These are phyloP conservation scores for Suaeda aralocaspica DNA, from an alignment of 148 eudicot species.

Conservation along the genomic window DNA sequence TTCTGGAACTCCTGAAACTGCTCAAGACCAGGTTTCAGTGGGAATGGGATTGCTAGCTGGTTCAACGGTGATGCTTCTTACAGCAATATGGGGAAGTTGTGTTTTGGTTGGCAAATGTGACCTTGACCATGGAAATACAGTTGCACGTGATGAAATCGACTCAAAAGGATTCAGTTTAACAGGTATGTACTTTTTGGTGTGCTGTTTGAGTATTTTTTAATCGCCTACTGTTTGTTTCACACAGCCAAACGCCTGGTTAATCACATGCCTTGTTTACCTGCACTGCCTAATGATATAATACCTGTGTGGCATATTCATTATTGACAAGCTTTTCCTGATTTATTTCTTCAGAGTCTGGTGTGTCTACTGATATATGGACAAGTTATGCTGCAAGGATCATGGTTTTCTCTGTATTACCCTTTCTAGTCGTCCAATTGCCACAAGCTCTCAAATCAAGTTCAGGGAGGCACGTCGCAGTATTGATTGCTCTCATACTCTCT, in stretches of 20 bases:
- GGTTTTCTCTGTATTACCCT: constrained; percentile 69
- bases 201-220: not conserved
- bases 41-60: constrained; percentile 98
- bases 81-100: constrained; percentile 86
- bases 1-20: constrained; percentile 64
- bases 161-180: constrained; percentile 57
- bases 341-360: constrained; percentile 60
- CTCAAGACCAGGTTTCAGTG: constrained; percentile 88
- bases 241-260: not conserved
- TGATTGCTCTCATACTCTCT: constrained; percentile 54
- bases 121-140: constrained; percentile 39
- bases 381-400: constrained; percentile 81
- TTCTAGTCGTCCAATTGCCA: constrained; percentile 70
- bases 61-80: constrained; percentile 90
- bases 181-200: constrained; percentile 30
- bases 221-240: not conserved
- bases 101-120: constrained; percentile 84
- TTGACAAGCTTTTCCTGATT: not conserved
- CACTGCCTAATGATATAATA: not conserved
- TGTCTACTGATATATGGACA: constrained; percentile 87
- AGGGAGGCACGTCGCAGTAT: constrained; percentile 52
- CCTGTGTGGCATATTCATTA: no score
- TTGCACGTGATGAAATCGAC: constrained; percentile 53
- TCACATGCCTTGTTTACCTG: not conserved
- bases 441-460: constrained; percentile 56